These are phyloP conservation scores for Marasmius sp. DNA, from an alignment of 1,284 basidiomycete species.

Conservation along the genomic window DNA sequence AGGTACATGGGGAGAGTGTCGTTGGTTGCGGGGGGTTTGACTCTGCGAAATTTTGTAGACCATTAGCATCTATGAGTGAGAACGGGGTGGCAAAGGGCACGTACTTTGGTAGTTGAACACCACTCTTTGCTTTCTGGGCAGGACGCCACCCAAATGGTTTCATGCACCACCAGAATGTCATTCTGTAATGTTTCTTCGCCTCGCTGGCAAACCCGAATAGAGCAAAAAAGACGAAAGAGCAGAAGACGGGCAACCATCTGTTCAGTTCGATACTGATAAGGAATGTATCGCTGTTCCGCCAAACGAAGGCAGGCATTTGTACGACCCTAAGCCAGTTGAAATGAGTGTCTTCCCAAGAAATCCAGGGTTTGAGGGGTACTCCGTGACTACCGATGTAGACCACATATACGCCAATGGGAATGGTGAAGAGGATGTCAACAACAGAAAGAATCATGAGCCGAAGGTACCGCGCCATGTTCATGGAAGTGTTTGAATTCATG, in stretches of 20 bases:
- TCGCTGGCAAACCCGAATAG: slow-evolving; percentile 21
- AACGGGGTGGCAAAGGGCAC: no score
- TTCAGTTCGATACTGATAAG: slow-evolving; percentile 22
- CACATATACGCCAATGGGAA: slow-evolving; percentile 29
- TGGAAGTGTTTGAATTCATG: slow-evolving; percentile 30
- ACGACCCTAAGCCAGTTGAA: slow-evolving; percentile 24
- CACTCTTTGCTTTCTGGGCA: background rate
- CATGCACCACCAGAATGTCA: slow-evolving; percentile 10
- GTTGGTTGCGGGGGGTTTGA: no score
- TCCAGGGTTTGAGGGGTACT: slow-evolving; percentile 26
- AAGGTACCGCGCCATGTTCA: slow-evolving; percentile 48
- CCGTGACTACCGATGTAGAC: slow-evolving; percentile 23
- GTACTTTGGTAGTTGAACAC: background rate
- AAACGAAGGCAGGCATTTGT: slow-evolving; percentile 18
- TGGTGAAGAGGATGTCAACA: slow-evolving; percentile 37
- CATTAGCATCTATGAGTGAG: no score
- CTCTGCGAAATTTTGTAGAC: no score
- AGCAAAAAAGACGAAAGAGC: slow-evolving; percentile 47
- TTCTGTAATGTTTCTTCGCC: slow-evolving; percentile 19
- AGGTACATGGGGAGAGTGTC: no score
- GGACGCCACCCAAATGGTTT: slow-evolving; percentile 13
- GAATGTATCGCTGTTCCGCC: slow-evolving; percentile 14
- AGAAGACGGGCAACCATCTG: slow-evolving; percentile 34
- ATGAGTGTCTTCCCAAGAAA: slow-evolving; percentile 23
- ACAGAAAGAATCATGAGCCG: slow-evolving; percentile 53